Percentiles rank a stretch among this genome's conserved stretches.
Conservation (phyloP, 2,329 filamentous ascomycete genomes). For the Colletotrichum cereale region DNA sequence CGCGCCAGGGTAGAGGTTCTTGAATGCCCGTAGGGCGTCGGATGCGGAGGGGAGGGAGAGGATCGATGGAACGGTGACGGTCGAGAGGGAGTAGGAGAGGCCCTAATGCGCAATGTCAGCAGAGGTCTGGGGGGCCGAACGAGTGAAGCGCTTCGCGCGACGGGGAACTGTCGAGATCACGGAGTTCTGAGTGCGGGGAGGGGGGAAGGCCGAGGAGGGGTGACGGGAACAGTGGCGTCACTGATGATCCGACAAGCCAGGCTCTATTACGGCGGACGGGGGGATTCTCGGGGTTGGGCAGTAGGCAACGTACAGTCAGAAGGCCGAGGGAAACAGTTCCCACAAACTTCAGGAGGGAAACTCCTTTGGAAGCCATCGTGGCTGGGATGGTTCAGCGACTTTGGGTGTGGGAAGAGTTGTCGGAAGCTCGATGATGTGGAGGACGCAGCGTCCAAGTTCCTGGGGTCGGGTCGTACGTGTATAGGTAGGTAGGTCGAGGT, state of each 20-base stretch:
- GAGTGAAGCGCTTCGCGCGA: neutral
- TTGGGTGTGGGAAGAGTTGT: neutral
- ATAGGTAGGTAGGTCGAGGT: neutral
- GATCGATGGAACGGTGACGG: conserved; percentile 83
- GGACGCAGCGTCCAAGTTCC: conserved; percentile 27
- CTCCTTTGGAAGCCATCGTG: conserved; percentile 74
- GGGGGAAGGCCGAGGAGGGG: conserved; percentile 14
- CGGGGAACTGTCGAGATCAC: neutral
- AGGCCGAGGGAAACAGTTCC: conserved; percentile 91
- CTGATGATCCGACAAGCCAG: conserved; percentile 19
- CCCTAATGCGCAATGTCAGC: conserved; percentile 68
- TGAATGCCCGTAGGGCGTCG: conserved; percentile 77
- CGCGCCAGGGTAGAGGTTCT: conserved; percentile 73
- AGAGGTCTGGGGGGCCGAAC: neutral
- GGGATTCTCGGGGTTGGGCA: neutral
- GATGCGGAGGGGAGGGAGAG: conserved; percentile 83
- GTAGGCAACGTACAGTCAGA: conserved; percentile 76
- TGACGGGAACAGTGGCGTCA: conserved; percentile 36
- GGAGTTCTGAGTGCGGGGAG: conserved; percentile 26
- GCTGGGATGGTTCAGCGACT: conserved; percentile 25
- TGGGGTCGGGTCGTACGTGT: neutral
- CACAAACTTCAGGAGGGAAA: conserved; percentile 90
- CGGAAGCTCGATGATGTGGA: neutral
- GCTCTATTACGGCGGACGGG: conserved; percentile 8
- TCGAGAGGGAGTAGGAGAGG: conserved; percentile 86